Base-by-base conservation (phyloP, 257 asterid species). In the Fraxinus americana region DNA sequence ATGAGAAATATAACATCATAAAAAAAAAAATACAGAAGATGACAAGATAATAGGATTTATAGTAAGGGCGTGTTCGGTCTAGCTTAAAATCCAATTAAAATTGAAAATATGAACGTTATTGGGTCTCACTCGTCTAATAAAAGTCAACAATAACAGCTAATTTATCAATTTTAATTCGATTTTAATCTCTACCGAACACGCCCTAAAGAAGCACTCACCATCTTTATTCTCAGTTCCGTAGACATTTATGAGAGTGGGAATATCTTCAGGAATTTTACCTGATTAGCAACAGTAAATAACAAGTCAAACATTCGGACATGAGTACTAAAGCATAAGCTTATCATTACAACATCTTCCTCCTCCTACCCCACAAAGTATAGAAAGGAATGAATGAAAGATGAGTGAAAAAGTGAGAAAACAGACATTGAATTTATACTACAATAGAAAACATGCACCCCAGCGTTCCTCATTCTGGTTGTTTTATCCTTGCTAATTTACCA, bases 261-360 rank as follows among this genome's bases (percentile, higher is more conserved):
- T 86, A 74, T 76, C 87, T 67, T 83, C 89, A 68, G 67, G 85
- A 48, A 52, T 70, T 78, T 89, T 80, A 69, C 97, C 98, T 93
- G 88, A 63, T 82, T 54, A 66, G 54, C 65, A 71, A 43, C 11
- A 1, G 76, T 76, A 71, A 21, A 66, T 71, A 69, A 69, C 52
- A 70, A 63, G 70, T 19, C 21, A 21, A 69, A n/a, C 5, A 36
- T 50, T 48, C 3, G 25, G 59, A 2, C 36, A 29, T 1, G 5
- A 17, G 29, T 38, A 30, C 61, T 13, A 50, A 41, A 10, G 14
- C 45, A 45, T 57, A 75, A 39, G 38, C 76, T 13, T 36, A 48
- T 23, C 77, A 73, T 63, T 59, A 71, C 75, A 36, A 72, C 71
- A 75, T 38, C 50, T 43, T 61, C 14, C 9, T 23, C 29, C 10